Conservation (phyloP, 164 flowering plant species). For the Chloranthus sessilifolius region DNA sequence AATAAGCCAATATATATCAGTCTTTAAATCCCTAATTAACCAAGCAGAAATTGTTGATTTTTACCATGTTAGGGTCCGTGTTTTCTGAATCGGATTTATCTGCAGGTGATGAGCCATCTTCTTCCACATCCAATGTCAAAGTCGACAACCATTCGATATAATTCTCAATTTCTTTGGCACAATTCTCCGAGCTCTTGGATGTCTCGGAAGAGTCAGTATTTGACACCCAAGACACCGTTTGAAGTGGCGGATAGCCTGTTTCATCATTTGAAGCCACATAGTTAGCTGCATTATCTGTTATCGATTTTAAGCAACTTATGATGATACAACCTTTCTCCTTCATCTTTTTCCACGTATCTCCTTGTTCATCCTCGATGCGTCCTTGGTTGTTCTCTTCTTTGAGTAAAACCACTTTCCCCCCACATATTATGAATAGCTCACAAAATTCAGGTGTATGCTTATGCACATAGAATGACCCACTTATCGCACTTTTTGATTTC, state of each 20-base stretch:
- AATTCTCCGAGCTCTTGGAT: slow-evolving; percentile 34
- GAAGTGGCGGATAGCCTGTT: too few relatives aligned
- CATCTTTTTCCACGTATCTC: slow-evolving; percentile 15
- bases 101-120: slow-evolving; percentile 4
- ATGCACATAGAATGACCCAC: slow-evolving; percentile 46
- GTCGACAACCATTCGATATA: slow-evolving; percentile 37
- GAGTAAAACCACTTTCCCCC: slow-evolving; percentile 44
- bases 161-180: slow-evolving; percentile 34
- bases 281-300: slow-evolving; percentile 12
- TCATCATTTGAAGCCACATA: not conserved
- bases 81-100: slow-evolving; percentile 10
- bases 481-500: slow-evolving; percentile 43
- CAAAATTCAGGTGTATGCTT: slow-evolving; percentile 51
- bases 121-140: slow-evolving; percentile 16
- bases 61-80: slow-evolving; percentile 28
- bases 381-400: slow-evolving; percentile 38
- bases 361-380: slow-evolving; percentile 39
- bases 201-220: not conserved
- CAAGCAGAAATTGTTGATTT: too few relatives aligned
- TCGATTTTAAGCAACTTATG: slow-evolving; percentile 37
- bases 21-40: too few relatives aligned
- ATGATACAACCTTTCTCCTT: slow-evolving; percentile 28
- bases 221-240: too few relatives aligned
- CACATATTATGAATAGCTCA: slow-evolving; percentile 41
- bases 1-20: too few relatives aligned